A percentile compares a stretch with the other conserved stretches of the same genome.
These are phyloP conservation scores for Neofusicoccum sp. DNA, from an alignment of 2,329 filamentous ascomycete genomes.

Conservation along the genomic window DNA sequence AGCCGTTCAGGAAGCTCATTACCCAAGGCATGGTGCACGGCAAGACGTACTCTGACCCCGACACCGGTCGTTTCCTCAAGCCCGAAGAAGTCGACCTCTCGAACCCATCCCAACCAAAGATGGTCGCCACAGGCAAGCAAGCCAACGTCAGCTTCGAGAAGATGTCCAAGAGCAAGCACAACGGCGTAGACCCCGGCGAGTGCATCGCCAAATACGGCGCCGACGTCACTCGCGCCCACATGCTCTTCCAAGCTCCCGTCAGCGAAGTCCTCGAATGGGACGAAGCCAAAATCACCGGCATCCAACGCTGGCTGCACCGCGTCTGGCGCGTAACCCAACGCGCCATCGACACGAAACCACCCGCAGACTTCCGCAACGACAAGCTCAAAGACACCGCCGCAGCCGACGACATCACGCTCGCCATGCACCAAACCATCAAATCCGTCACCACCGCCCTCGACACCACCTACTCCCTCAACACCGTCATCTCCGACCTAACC, in stretches of 20 bases:
- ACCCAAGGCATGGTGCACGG: slow-evolving; percentile 95
- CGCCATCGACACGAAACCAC: background rate
- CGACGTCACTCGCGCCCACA: slow-evolving; percentile 81
- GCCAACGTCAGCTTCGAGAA: slow-evolving; percentile 77
- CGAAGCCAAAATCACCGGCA: slow-evolving; percentile 76
- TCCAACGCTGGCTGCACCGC: slow-evolving; percentile 77
- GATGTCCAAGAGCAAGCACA: slow-evolving; percentile 95
- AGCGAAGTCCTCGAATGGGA: slow-evolving; percentile 87
- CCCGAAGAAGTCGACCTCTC: slow-evolving; percentile 72
- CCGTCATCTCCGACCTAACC: slow-evolving; percentile 81
- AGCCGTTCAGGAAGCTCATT: slow-evolving; percentile 81
- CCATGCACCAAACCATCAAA: slow-evolving; percentile 67
- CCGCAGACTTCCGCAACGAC: background rate
- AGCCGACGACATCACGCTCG: slow-evolving; percentile 60
- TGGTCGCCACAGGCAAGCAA: slow-evolving; percentile 62
- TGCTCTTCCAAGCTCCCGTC: slow-evolving; percentile 86
- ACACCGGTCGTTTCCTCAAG: slow-evolving; percentile 74
- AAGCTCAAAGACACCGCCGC: slow-evolving; percentile 36
- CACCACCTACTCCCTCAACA: slow-evolving; percentile 77
- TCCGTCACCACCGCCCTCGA: slow-evolving; percentile 71
- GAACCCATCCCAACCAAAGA: slow-evolving; percentile 58
- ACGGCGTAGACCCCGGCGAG: slow-evolving; percentile 78
- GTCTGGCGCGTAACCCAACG: slow-evolving; percentile 53
- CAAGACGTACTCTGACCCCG: slow-evolving; percentile 75
- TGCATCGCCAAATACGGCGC: slow-evolving; percentile 77